Conservation (phyloP, 495 filamentous ascomycete species). For the Acidiella bohemica region DNA sequence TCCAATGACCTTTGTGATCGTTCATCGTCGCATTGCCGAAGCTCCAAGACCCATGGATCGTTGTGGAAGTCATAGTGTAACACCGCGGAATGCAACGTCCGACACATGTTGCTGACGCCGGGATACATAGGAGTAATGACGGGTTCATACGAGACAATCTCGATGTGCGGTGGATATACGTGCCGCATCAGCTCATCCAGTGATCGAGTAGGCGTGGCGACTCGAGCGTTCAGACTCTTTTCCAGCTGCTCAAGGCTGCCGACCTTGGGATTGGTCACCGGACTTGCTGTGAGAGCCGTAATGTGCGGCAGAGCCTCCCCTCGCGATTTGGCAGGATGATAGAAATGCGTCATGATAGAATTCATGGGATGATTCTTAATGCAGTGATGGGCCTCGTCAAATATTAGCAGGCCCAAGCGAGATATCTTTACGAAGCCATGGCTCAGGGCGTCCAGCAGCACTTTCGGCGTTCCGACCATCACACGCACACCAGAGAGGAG, state of each 20-base stretch:
- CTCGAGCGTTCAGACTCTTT: conserved; percentile 57
- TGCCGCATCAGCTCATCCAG: conserved; percentile 54
- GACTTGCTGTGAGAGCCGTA: conserved; percentile 76
- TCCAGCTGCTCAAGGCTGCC: conserved; percentile 51
- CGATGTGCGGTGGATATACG: conserved; percentile 52
- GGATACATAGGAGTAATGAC: background rate
- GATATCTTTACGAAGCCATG: conserved; percentile 68
- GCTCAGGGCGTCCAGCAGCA: conserved; percentile 64
- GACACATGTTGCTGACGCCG: background rate
- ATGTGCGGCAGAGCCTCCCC: conserved; percentile 48
- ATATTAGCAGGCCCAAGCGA: conserved; percentile 56
- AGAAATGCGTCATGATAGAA: conserved; percentile 66
- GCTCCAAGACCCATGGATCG: conserved; percentile 56
- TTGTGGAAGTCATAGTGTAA: conserved; percentile 42
- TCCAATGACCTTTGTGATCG: conserved; percentile 28
- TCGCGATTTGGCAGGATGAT: conserved; percentile 38
- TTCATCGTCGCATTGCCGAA: conserved; percentile 29
- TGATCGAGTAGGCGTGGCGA: conserved; percentile 57
- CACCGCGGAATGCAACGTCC: conserved; percentile 23
- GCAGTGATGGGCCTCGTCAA: conserved; percentile 83
- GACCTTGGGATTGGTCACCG: conserved; percentile 46
- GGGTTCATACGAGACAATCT: conserved; percentile 29
- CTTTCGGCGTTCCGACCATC: conserved; percentile 63
- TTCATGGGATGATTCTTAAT: conserved; percentile 50
- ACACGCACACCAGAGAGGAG: conserved; percentile 53